These are phyloP conservation scores for Pichia deserticola DNA, from an alignment of 805 yeast species.

Conservation along the genomic window DNA sequence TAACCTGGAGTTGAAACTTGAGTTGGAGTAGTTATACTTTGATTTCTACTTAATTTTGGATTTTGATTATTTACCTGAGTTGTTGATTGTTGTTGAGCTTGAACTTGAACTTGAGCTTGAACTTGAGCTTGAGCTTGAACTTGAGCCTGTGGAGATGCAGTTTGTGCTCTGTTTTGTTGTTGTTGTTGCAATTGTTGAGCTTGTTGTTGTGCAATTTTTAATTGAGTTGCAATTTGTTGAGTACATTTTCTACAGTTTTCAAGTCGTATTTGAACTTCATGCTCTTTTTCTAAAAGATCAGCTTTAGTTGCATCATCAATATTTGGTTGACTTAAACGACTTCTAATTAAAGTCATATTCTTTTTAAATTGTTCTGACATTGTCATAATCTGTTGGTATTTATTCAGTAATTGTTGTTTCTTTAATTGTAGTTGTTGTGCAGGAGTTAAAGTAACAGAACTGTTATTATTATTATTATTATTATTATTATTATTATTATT, in stretches of 20 bases:
- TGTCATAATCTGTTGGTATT: slow-evolving; percentile 37
- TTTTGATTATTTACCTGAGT: too few species aligned
- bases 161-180: not conserved
- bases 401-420: slow-evolving; percentile 27
- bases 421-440: slow-evolving; percentile 21
- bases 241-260: slow-evolving; percentile 38
- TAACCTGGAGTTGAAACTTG: slow-evolving; percentile 10
- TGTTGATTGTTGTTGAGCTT: too few species aligned
- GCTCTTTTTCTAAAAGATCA: slow-evolving; percentile 41
- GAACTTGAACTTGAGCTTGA: too few species aligned
- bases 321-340: slow-evolving; percentile 36
- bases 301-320: slow-evolving; percentile 39
- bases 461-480: not conserved
- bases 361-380: slow-evolving; percentile 42
- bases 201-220: slow-evolving; percentile 24
- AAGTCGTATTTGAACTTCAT: slow-evolving; percentile 38
- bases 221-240: slow-evolving; percentile 38
- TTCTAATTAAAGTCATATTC: slow-evolving; percentile 43
- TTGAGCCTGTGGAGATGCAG: slow-evolving; percentile 10
- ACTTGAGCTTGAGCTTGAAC: too few species aligned
- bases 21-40: not conserved
- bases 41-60: too few species aligned
- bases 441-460: slow-evolving; percentile 11
- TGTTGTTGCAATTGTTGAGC: slow-evolving; percentile 13
- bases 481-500: not conserved